Percentiles rank a stretch among this genome's conserved stretches.
phyloP scores from a whole-genome alignment of 169 alveolate species.

The Eimeria necatrix region DNA sequence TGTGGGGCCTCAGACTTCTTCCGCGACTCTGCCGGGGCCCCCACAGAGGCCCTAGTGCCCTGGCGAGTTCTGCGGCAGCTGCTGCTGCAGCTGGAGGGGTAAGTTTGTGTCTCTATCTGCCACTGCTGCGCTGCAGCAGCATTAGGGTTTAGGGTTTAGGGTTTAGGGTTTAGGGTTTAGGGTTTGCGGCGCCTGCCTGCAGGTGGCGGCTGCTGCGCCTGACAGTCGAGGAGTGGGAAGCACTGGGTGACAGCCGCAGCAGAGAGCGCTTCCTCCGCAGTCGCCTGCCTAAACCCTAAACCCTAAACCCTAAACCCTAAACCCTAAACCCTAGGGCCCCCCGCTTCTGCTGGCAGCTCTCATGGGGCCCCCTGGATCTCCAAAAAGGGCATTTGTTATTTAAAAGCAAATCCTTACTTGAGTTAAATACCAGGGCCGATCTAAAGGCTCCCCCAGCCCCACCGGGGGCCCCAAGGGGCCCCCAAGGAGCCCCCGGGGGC shows the following conservation, averaged over 20 bases:
- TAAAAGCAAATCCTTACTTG: neutral
- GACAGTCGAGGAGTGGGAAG: conserved; percentile 13
- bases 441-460: no score
- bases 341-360: neutral
- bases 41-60: neutral
- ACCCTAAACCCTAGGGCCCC: neutral
- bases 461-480: neutral
- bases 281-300: neutral
- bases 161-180: conserved; percentile 42
- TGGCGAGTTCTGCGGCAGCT: conserved; percentile 1
- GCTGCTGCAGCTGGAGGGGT: conserved; percentile 18
- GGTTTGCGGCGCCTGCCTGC: neutral
- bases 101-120: neutral
- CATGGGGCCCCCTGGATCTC: neutral
- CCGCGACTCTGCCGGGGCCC: neutral
- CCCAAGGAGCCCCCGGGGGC: neutral
- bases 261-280: neutral
- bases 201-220: conserved; percentile 32
- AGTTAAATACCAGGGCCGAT: no score
- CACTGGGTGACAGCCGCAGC: conserved; percentile 24
- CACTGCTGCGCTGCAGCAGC: neutral
- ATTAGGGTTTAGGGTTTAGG: neutral
- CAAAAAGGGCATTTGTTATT: neutral
- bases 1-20: conserved; percentile 11
- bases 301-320: neutral